phyloP scores from a whole-genome alignment of 2,329 filamentous ascomycete genomes.

The Colletotrichum coccodes region DNA sequence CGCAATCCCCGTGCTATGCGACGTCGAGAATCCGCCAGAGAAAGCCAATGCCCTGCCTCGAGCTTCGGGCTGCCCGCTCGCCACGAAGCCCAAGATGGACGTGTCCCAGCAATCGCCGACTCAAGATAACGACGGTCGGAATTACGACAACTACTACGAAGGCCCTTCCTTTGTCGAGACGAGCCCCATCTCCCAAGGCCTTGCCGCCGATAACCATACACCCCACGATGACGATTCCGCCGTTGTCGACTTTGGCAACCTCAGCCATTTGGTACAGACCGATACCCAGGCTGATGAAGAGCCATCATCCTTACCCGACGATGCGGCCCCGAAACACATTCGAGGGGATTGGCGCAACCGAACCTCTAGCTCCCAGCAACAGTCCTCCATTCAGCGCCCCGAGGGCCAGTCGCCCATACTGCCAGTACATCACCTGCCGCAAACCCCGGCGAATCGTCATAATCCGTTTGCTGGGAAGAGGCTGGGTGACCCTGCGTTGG shows the following conservation, averaged over 20 bases:
- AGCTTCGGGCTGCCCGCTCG: constrained; percentile 6
- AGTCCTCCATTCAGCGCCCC: constrained; percentile 36
- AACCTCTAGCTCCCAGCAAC: constrained; percentile 45
- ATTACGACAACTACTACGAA: constrained; percentile 55
- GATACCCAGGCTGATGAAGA: constrained; percentile 56
- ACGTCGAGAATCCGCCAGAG: constrained; percentile 1
- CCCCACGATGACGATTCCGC: constrained; percentile 60
- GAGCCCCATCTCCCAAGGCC: constrained; percentile 33
- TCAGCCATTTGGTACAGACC: constrained; percentile 47
- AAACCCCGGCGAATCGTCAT: constrained; percentile 60
- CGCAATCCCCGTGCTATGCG: constrained; percentile 9
- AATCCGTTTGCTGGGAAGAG: constrained; percentile 58
- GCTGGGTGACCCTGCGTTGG: constrained; percentile 46
- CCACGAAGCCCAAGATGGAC: constrained; percentile 49
- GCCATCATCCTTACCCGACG: constrained; percentile 38
- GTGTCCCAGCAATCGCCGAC: constrained; percentile 64
- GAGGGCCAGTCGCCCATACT: constrained; percentile 43
- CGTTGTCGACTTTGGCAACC: constrained; percentile 56
- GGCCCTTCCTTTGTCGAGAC: constrained; percentile 27
- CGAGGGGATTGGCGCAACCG: constrained; percentile 50
- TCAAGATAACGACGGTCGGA: constrained; percentile 65
- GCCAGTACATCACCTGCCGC: constrained; percentile 44
- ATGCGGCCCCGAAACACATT: constrained; percentile 48
- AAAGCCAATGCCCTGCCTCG: constrained; percentile 30
- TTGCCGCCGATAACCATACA: constrained; percentile 42